Percentiles rank a stretch among this genome's conserved stretches.
These are phyloP conservation scores for Botryotinia narcissicola DNA, from an alignment of 2,329 filamentous ascomycete genomes.

Conservation along the genomic window DNA sequence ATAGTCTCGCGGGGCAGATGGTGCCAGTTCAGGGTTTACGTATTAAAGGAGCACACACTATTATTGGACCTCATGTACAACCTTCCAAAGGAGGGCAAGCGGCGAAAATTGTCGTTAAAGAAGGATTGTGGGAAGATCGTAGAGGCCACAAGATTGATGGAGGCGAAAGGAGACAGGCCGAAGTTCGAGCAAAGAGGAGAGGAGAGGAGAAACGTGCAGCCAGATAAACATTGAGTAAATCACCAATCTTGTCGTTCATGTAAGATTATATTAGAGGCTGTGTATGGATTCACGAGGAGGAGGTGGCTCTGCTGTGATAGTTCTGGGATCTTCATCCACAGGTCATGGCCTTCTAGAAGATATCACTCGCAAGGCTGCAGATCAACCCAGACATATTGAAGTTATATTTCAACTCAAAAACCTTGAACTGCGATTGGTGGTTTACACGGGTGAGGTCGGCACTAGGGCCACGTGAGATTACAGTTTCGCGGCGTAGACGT, in stretches of 20 bases:
- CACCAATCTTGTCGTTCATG: constrained; percentile 26
- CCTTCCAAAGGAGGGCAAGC: constrained; percentile 63
- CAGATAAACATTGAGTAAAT: constrained; percentile 38
- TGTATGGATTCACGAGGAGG: constrained; percentile 20
- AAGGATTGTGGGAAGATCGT: constrained; percentile 91
- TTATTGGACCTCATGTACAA: constrained; percentile 72
- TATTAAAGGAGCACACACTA: constrained; percentile 64
- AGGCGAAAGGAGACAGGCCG: constrained; percentile 83
- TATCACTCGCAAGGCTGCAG: constrained; percentile 8
- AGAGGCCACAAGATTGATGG: constrained; percentile 91
- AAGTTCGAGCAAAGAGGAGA: constrained; percentile 83
- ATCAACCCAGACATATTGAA: constrained; percentile 10
- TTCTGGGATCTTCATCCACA: constrained; percentile 16
- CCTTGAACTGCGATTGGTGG: neutral
- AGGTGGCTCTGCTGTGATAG: constrained; percentile 18
- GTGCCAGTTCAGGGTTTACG: constrained; percentile 62
- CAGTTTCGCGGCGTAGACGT: constrained; percentile 13
- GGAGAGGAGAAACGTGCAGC: constrained; percentile 60
- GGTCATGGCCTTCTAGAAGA: neutral
- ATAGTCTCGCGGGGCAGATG: constrained; percentile 41
- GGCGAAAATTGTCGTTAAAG: constrained; percentile 67
- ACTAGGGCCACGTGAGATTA: constrained; percentile 2
- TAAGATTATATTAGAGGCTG: constrained; percentile 34
- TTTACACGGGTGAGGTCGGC: neutral
- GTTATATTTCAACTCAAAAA: neutral